A percentile compares a stretch with the other conserved stretches of the same genome.
These are phyloP conservation scores for Torulaspora quercuum DNA, from an alignment of 805 yeast genomes.

Conservation along the genomic window DNA sequence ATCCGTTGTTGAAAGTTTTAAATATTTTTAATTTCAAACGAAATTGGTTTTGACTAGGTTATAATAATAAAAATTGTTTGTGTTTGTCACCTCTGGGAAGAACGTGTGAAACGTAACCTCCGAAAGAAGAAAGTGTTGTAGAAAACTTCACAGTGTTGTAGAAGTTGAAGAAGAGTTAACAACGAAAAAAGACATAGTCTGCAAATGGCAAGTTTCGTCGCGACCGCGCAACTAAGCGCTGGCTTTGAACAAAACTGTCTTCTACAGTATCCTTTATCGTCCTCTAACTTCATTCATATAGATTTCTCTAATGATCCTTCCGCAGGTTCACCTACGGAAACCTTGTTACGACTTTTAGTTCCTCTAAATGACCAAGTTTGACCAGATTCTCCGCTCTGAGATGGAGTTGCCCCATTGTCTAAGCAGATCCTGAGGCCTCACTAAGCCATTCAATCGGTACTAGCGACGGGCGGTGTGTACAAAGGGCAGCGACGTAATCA, in stretches of 20 bases:
- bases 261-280: not conserved
- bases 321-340: slow-evolving; percentile 42
- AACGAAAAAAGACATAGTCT: not conserved
- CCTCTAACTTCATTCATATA: slow-evolving; percentile 2
- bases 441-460: slow-evolving; percentile 46
- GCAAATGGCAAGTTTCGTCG: not conserved
- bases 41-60: slow-evolving; percentile 16
- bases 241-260: slow-evolving; percentile 14
- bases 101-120: slow-evolving; percentile 8
- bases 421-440: slow-evolving; percentile 41
- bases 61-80: slow-evolving; percentile 18
- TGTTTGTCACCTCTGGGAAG: slow-evolving; percentile 18
- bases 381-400: slow-evolving; percentile 37
- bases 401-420: slow-evolving; percentile 38
- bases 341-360: slow-evolving; percentile 45
- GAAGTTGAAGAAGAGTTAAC: slow-evolving; percentile 7
- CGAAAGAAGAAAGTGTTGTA: slow-evolving; percentile 16
- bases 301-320: slow-evolving; percentile 39
- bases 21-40: slow-evolving; percentile 26
- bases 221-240: slow-evolving; percentile 34
- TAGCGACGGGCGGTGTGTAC: slow-evolving; percentile 44
- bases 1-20: slow-evolving; percentile 42
- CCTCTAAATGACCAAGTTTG: slow-evolving; percentile 46
- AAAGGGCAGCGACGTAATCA: slow-evolving; percentile 46
- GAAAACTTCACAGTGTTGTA: slow-evolving; percentile 24